These are phyloP conservation scores for Artemisia argyi DNA, from an alignment of 129 eudicot species.

Conservation along the genomic window DNA sequence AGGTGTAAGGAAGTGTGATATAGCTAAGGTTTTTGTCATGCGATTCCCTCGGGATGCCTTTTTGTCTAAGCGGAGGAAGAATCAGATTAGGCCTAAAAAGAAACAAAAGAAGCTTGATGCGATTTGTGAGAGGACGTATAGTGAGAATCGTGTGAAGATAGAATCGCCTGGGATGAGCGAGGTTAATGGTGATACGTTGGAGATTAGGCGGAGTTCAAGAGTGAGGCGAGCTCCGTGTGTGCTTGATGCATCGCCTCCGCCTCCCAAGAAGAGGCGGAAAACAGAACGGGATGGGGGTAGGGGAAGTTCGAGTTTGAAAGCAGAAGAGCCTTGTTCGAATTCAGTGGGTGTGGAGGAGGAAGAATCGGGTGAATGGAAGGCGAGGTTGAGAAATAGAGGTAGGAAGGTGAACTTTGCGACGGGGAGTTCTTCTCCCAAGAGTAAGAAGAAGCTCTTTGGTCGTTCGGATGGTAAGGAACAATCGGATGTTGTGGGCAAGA, in stretches of 20 bases:
- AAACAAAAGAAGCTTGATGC: conserved; percentile 90
- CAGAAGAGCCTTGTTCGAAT: conserved; percentile 34
- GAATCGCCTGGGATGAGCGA: conserved; percentile 37
- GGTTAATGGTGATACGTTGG: conserved; percentile 49
- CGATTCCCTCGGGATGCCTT: conserved; percentile 52
- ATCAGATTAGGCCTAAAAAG: conserved; percentile 58
- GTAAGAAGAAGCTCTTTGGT: conserved; percentile 70
- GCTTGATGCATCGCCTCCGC: conserved; percentile 83
- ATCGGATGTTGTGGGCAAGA: conserved; percentile 36
- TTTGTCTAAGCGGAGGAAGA: conserved; percentile 43
- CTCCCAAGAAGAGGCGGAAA: conserved; percentile 64
- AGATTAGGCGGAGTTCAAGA: conserved; percentile 80
- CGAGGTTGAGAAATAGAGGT: conserved; percentile 71
- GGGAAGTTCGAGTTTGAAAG: conserved; percentile 32
- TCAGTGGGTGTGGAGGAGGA: conserved; percentile 49
- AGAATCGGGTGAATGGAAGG: conserved; percentile 56
- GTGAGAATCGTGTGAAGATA: conserved; percentile 50
- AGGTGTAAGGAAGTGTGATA: not conserved
- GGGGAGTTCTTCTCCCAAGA: conserved; percentile 43
- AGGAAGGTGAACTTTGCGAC: conserved; percentile 31
- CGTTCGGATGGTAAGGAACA: conserved; percentile 45
- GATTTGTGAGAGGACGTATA: conserved; percentile 61
- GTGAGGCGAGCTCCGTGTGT: conserved; percentile 67
- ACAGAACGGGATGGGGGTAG: conserved; percentile 20
- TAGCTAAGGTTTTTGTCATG: conserved; percentile 49